phyloP scores from a whole-genome alignment of 2,329 filamentous ascomycete genomes.

The Periglandula ipomoeae region DNA sequence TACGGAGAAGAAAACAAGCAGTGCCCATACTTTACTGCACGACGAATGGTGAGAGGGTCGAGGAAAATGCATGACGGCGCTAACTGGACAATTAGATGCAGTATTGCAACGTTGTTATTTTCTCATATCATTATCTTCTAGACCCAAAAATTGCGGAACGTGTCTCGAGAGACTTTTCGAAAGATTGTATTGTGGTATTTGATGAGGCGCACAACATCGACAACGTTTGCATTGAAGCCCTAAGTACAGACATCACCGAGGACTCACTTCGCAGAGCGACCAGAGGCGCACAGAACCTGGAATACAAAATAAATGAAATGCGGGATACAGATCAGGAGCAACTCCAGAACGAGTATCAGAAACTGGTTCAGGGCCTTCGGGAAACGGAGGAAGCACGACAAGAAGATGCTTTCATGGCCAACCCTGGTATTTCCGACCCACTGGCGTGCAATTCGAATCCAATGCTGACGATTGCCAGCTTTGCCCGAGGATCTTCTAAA shows the following conservation, averaged over 20 bases:
- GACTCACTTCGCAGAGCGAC: constrained; percentile 88
- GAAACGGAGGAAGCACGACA: constrained; percentile 83
- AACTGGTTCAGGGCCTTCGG: constrained; percentile 83
- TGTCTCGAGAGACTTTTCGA: constrained; percentile 90
- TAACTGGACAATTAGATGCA: constrained; percentile 58
- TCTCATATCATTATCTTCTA: constrained; percentile 96
- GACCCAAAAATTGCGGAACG: constrained; percentile 97
- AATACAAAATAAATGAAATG: constrained; percentile 88
- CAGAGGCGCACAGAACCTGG: constrained; percentile 80
- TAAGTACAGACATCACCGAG: constrained; percentile 94
- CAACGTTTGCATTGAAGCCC: constrained; percentile 96
- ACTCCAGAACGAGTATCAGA: constrained; percentile 88
- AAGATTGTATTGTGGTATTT: constrained; percentile 97
- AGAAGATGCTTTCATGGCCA: constrained; percentile 95
- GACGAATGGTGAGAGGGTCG: constrained; percentile 66
- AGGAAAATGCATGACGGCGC: constrained; percentile 5
- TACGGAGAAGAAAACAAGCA: constrained; percentile 96
- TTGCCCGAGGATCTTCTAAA: constrained; percentile 89
- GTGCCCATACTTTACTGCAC: constrained; percentile 92
- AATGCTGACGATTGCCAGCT: constrained; percentile 34
- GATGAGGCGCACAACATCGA: constrained; percentile 99
- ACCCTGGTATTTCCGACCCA: constrained; percentile 46
- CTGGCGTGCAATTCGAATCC: background rate
- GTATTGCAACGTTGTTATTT: constrained; percentile 98
- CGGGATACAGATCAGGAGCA: constrained; percentile 92